These are phyloP conservation scores for Toxicodendron radicans DNA, from an alignment of 345 rosid genomes.

Conservation along the genomic window DNA sequence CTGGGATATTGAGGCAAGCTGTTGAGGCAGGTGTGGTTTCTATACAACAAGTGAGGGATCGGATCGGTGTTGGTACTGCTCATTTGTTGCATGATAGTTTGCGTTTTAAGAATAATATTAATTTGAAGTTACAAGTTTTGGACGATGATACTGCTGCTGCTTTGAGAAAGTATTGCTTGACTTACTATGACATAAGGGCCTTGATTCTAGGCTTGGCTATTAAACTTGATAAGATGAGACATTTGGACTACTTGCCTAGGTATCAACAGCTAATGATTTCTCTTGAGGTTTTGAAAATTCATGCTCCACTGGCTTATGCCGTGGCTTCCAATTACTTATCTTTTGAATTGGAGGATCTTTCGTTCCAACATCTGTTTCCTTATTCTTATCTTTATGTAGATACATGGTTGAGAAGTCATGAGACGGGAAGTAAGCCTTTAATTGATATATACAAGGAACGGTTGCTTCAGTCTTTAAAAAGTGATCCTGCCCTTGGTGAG, in stretches of 20 bases:
- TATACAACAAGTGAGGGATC: slow-evolving; percentile 59
- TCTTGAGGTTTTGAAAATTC: slow-evolving; percentile 75
- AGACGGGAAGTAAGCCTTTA: slow-evolving; percentile 59
- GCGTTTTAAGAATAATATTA: slow-evolving; percentile 62
- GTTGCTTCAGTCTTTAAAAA: slow-evolving; percentile 58
- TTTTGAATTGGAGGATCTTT: slow-evolving; percentile 86
- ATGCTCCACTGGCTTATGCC: slow-evolving; percentile 90
- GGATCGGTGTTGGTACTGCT: slow-evolving; percentile 74
- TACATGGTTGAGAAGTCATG: slow-evolving; percentile 73
- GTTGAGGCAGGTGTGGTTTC: slow-evolving; percentile 66
- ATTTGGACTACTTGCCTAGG: slow-evolving; percentile 75
- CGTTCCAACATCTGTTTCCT: slow-evolving; percentile 78
- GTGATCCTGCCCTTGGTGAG: slow-evolving; percentile 47
- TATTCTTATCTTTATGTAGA: slow-evolving; percentile 75
- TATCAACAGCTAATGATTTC: slow-evolving; percentile 69
- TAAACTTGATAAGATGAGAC: slow-evolving; percentile 88
- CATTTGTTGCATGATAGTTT: slow-evolving; percentile 81
- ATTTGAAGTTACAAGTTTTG: slow-evolving; percentile 60
- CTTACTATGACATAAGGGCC: slow-evolving; percentile 88
- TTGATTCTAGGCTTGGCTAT: slow-evolving; percentile 69
- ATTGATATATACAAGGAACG: slow-evolving; percentile 63
- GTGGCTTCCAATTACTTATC: slow-evolving; percentile 65
- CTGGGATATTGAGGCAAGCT: slow-evolving; percentile 66
- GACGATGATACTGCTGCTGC: slow-evolving; percentile 82
- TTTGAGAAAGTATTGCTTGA: slow-evolving; percentile 77